Evolutionary conservation across 2,329 filamentous ascomycete genomes (phyloP), one percentile per base, ranked within the genome.

Genomic region (Dendryphion nanum): DNA sequence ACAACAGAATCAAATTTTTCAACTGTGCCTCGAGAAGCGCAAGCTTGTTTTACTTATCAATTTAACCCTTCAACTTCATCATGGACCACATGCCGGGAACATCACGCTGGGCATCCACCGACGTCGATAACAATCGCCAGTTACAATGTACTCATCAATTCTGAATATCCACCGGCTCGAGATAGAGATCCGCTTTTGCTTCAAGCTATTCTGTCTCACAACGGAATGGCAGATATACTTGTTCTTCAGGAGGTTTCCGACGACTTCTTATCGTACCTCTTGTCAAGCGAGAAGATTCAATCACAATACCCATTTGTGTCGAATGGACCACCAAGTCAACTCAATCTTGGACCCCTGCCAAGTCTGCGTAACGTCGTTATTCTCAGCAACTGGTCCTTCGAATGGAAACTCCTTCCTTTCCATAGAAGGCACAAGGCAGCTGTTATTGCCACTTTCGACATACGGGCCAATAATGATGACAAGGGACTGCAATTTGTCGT

Each of bases 231-330:
- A 3, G 64, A 70, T 37, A 47, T 73, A 15, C 37, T 73, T 1
- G 59, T 68, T 3, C 68, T 86, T 4, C 74, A 85, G 54, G 82
- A 85, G 61, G 77, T 85, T 1, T 82, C 80, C 0, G 81, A 85
- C 44, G 71, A 78, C 28, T 83, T 85, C 42, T 70, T 86, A 0
- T 69, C 71, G 0, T 73, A 71, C 40, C 63, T 86, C 1, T 72
- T 85, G 2, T 50, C 55, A 3, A 57, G 77, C 38, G 41, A 62
- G 2, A 50, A 61, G 2, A 65, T 85, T 17, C 69, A 70, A 18
- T 47, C 59, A 8, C 62, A 57, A 2, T 85, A 82, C 45, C 69
- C 73, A 1, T 84, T 75, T 52, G 61, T 67, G n/a, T 79, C 78
- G 2, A 74, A 82, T 51, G 78, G 72, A 0, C 76, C 79, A 1